Evolutionary conservation across 805 yeast species (phyloP).

Genomic region (Tanozyma kutaoensis): DNA sequence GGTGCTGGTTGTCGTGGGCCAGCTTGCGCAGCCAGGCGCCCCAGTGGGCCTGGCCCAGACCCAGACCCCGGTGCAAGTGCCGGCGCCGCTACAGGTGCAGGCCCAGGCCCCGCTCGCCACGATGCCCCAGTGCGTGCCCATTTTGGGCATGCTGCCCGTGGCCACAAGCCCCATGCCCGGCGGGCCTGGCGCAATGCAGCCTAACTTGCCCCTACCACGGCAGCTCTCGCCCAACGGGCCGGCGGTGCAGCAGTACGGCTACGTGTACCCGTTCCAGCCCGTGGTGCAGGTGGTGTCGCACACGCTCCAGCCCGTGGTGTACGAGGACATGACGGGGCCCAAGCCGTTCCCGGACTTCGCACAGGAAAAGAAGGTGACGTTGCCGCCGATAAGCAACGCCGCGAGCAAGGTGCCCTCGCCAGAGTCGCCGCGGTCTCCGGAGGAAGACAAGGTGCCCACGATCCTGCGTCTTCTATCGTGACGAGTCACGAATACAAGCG

Average conservation of each 20-base stretch:
- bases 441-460: constrained; percentile 5
- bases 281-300: constrained; percentile 1
- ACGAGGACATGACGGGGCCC: background rate
- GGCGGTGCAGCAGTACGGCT: constrained; percentile 1
- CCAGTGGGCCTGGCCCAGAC: background rate
- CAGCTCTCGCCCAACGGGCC: background rate
- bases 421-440: constrained; percentile 1
- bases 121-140: no score
- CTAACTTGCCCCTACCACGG: background rate
- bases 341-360: constrained; percentile 2
- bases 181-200: constrained; percentile 1
- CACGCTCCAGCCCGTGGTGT: constrained; percentile 1
- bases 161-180: constrained; percentile 1
- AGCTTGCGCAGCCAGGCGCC: background rate
- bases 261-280: constrained; percentile 2
- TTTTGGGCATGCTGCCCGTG: no score
- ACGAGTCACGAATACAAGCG: no score
- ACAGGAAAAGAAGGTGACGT: background rate
- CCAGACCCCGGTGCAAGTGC: no score
- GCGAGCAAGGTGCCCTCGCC: constrained; percentile 1
- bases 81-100: no score
- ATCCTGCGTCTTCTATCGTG: constrained; percentile 7
- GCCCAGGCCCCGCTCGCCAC: no score
- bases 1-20: no score
- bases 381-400: constrained; percentile 1